phyloP scores from a whole-genome alignment of 805 yeast genomes.

The Saccharomyces paradoxus region DNA sequence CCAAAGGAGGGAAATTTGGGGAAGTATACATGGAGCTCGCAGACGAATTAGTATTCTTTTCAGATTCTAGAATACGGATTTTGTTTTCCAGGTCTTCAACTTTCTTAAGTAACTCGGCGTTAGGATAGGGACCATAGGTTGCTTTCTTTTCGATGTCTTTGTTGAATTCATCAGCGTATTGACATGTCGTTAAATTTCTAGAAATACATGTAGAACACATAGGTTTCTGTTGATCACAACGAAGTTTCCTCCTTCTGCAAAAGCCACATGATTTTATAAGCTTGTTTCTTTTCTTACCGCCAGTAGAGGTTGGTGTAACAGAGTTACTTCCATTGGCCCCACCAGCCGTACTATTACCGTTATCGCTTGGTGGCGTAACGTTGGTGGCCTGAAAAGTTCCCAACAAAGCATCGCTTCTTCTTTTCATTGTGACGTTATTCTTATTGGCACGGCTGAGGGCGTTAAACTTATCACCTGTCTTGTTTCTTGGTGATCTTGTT shows the following conservation, averaged over 20 bases:
- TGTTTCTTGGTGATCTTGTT: background rate
- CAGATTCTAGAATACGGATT: background rate
- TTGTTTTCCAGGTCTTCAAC: conserved; percentile 5
- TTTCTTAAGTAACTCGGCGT: conserved; percentile 1
- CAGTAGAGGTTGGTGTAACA: background rate
- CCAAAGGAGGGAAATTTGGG: background rate
- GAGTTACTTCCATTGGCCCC: background rate
- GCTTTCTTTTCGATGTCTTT: background rate
- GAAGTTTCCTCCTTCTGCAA: conserved; percentile 24
- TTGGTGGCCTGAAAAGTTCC: background rate
- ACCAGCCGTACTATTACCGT: background rate
- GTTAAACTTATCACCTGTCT: background rate
- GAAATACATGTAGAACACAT: conserved; percentile 22
- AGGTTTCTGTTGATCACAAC: conserved; percentile 25
- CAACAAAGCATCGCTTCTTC: background rate
- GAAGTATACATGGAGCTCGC: background rate
- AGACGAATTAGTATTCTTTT: background rate
- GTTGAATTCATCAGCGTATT: conserved; percentile 8
- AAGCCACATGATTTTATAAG: conserved; percentile 24
- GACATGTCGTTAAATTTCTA: conserved; percentile 13
- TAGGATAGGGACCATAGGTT: background rate
- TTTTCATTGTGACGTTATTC: background rate
- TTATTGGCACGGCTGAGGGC: background rate
- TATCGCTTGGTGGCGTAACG: background rate
- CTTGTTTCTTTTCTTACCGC: conserved; percentile 15